Base-by-base conservation (phyloP, 352 stramenopile species). In the Phytophthora niederhauseri region DNA sequence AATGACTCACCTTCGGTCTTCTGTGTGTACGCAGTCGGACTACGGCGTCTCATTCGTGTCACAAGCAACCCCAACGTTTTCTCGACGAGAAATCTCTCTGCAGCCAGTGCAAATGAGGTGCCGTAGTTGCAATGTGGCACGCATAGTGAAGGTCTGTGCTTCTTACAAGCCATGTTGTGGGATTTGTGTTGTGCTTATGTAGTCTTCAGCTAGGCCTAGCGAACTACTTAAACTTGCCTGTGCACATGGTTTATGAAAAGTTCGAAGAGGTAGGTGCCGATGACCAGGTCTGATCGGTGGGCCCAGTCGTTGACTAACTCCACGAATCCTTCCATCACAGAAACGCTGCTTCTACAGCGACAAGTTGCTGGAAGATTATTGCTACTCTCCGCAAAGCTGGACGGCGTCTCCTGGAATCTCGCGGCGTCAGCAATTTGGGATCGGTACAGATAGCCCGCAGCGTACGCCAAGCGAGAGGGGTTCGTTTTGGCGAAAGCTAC, bases 311-410 rank as follows among this genome's bases (percentile, higher is more conserved):
- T 55, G 34, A 52, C 54, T 68, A 14, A 65, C 20, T 61, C 20
- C 5, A 34, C 50, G 19, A 24, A 11, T 17, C 9, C n/a, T 50
- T 54, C 7, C 45, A 52, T 57, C 41, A 12, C 58, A 96, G 88
- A 94, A 93, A 90, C 85, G 88, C 19, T 70, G 66, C 14, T 78
- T 77, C 43, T 96, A 94, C 75, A 90, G 84, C 36, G 87, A 96
- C 73, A 94, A 94, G 49, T 57, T 96, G 7, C 58, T 93, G 17
- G 87, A 94, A 64, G 78, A 96, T 49, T 89, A 92, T 26, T 94
- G 87, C 58, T 93, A 91, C 52, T 94, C 87, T 0, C 89, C 89
- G 2, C 84, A 94, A 50, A 96, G 89, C 64, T 96, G 89, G 89
- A 91, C 89, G 2, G 85, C 86, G 14, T 93, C 87, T 7, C 85